Evolutionary conservation across 2,329 filamentous ascomycete species (phyloP).

Genomic region (Huntiella decipiens): DNA sequence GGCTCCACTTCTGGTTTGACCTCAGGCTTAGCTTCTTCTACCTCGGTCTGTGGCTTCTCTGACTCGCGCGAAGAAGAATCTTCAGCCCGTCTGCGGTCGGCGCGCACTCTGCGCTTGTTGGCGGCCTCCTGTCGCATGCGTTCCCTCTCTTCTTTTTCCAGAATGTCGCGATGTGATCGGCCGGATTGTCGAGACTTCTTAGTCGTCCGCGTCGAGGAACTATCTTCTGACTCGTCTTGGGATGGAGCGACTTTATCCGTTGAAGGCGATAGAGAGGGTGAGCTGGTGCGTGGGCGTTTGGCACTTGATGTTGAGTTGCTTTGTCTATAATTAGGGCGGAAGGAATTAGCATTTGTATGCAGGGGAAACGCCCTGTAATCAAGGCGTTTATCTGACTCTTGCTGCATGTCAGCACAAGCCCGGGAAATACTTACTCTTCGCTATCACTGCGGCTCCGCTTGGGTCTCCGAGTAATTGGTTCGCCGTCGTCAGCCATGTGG

Average conservation of each 20-base stretch:
- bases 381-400: too few relatives aligned
- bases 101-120: constrained; percentile 62
- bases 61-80: constrained; percentile 31
- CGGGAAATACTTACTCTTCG: constrained; percentile 57
- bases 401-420: not conserved
- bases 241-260: constrained; percentile 28
- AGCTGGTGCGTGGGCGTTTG: constrained; percentile 72
- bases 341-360: too few relatives aligned
- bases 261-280: constrained; percentile 44
- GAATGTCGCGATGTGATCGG: constrained; percentile 41
- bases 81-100: constrained; percentile 63
- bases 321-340: too few relatives aligned
- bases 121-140: constrained; percentile 53
- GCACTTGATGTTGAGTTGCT: constrained; percentile 20
- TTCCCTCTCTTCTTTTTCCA: constrained; percentile 57
- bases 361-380: too few relatives aligned
- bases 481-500: constrained; percentile 26
- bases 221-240: constrained; percentile 56
- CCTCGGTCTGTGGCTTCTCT: constrained; percentile 17
- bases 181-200: constrained; percentile 41
- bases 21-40: constrained; percentile 11
- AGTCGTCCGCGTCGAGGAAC: constrained; percentile 28
- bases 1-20: not conserved
- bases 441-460: constrained; percentile 83
- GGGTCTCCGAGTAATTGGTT: constrained; percentile 36